These are phyloP conservation scores for Papiliotrema flavescens DNA, from an alignment of 1,284 basidiomycete genomes.

Conservation along the genomic window DNA sequence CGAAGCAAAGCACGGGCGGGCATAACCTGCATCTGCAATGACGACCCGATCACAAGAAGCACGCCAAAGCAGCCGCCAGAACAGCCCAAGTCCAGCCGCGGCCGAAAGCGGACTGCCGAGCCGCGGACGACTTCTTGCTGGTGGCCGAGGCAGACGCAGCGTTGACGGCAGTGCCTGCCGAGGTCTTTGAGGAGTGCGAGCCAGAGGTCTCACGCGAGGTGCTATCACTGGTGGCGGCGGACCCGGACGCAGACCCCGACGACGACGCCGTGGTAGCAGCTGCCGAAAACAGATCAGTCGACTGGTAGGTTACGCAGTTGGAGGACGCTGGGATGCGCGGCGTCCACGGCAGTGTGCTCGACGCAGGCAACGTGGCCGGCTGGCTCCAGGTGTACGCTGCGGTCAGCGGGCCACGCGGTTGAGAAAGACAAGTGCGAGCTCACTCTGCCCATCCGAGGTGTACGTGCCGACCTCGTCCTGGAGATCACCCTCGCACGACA, in stretches of 20 bases:
- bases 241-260: neutral
- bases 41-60: too few relatives aligned
- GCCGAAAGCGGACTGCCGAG: too few relatives aligned
- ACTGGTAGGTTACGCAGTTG: conserved; percentile 60
- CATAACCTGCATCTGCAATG: too few relatives aligned
- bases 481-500: conserved; percentile 61
- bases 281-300: conserved; percentile 54
- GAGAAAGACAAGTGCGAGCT: conserved; percentile 45
- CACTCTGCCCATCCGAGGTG: conserved; percentile 50
- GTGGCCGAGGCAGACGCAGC: neutral
- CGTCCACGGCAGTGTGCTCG: conserved; percentile 60
- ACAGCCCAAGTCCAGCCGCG: too few relatives aligned
- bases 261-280: too few relatives aligned
- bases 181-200: neutral
- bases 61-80: too few relatives aligned
- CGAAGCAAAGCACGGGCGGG: too few relatives aligned
- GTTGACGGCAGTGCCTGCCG: too few relatives aligned
- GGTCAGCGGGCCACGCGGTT: too few relatives aligned
- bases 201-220: neutral
- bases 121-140: neutral
- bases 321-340: conserved; percentile 59
- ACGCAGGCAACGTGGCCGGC: conserved; percentile 56
- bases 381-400: conserved; percentile 58
- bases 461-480: conserved; percentile 61
- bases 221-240: neutral